Conservation (phyloP, 164 flowering plant genomes). For the Dillenia suffruticosa region DNA sequence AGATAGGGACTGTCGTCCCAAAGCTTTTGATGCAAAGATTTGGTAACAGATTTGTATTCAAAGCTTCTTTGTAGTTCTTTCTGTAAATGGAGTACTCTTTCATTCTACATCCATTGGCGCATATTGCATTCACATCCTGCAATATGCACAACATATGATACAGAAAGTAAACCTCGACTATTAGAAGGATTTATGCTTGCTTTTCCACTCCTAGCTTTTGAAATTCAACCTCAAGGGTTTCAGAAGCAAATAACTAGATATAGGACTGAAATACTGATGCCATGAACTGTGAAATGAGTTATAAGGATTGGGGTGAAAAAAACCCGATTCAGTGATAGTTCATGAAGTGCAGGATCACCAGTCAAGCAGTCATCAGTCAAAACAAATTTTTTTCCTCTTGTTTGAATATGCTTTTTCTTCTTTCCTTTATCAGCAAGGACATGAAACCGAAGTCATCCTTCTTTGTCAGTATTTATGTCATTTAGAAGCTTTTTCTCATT, state of each 20-base stretch:
- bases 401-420: conserved; percentile 87
- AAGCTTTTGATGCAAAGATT: conserved; percentile 82
- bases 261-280: too few relatives aligned
- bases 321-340: conserved; percentile 91
- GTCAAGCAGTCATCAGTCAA: conserved; percentile 91
- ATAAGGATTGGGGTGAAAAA: neutral
- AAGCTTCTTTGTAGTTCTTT: conserved; percentile 73
- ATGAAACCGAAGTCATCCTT: conserved; percentile 82
- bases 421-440: conserved; percentile 77
- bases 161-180: too few relatives aligned
- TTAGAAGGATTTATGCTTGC: too few relatives aligned
- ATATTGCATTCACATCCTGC: conserved; percentile 83
- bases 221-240: too few relatives aligned
- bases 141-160: conserved; percentile 3
- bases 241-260: too few relatives aligned
- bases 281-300: too few relatives aligned
- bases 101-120: conserved; percentile 92
- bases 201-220: too few relatives aligned
- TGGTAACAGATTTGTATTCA: conserved; percentile 64
- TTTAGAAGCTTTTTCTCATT: conserved; percentile 95
- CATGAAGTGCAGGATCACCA: conserved; percentile 89
- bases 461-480: conserved; percentile 82
- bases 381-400: conserved; percentile 93
- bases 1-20: conserved; percentile 94
- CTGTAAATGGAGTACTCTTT: conserved; percentile 79